Conservation (phyloP, 164 flowering plant species). For the Protea cynaroides region DNA sequence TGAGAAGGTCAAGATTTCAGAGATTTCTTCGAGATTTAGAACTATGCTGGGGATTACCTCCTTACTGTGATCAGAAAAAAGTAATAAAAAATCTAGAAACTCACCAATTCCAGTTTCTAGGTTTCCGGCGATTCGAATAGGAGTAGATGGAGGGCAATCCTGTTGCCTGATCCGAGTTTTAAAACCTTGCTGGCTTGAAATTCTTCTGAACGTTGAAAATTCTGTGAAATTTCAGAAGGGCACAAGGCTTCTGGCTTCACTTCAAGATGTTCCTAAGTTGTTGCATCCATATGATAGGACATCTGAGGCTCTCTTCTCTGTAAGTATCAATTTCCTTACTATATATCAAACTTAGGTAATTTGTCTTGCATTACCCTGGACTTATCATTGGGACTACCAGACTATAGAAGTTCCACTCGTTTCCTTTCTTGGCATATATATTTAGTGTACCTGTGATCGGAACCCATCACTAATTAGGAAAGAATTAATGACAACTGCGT, state of each 20-base stretch:
- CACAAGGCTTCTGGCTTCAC: slow-evolving; percentile 28
- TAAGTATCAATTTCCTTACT: slow-evolving; percentile 26
- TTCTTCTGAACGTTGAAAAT: not conserved
- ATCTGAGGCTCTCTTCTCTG: slow-evolving; percentile 83
- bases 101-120: no score
- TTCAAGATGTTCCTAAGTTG: slow-evolving; percentile 54
- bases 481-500: no score
- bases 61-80: not conserved
- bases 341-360: not conserved
- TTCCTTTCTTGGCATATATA: no score
- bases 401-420: not conserved
- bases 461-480: no score
- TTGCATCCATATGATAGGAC: slow-evolving; percentile 81
- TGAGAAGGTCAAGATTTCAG: no score
- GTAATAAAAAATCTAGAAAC: no score
- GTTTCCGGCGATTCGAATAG: no score
- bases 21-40: no score
- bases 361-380: not conserved
- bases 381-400: slow-evolving; percentile 1
- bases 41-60: no score
- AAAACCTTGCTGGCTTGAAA: not conserved
- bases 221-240: slow-evolving; percentile 44
- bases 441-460: not conserved
- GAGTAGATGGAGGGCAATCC: no score
- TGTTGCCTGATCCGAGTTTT: not conserved